A percentile compares a stretch with the other conserved stretches of the same genome.
Conservation (phyloP, 2,329 filamentous ascomycete species). For the Blumeriella jaapii region DNA sequence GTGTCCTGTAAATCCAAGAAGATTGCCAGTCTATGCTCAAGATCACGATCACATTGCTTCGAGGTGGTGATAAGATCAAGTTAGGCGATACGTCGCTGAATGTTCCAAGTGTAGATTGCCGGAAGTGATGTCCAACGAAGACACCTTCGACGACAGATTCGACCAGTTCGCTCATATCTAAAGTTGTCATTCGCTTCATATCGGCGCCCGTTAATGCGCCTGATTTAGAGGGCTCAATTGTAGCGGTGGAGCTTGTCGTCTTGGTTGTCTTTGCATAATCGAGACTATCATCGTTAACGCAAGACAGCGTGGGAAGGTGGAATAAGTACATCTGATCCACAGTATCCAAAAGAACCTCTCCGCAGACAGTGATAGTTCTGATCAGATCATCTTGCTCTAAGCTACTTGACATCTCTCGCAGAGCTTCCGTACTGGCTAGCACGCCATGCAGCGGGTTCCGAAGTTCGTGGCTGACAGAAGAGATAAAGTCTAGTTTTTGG, state of each 20-base stretch:
- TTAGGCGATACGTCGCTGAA: no score
- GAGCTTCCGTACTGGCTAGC: conserved; percentile 38
- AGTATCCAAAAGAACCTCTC: conserved; percentile 39
- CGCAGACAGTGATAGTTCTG: conserved; percentile 37
- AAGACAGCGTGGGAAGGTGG: not conserved
- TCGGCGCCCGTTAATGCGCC: not conserved
- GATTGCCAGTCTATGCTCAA: conserved; percentile 27
- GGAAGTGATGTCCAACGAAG: conserved; percentile 15
- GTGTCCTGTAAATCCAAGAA: conserved; percentile 40
- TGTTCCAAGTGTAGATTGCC: not conserved
- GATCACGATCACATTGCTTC: conserved; percentile 36
- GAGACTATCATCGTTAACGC: conserved; percentile 28
- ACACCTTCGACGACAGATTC: conserved; percentile 21
- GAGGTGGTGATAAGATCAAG: no score
- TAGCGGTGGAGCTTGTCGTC: not conserved
- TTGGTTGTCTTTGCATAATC: conserved; percentile 25
- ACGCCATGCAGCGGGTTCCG: conserved; percentile 49
- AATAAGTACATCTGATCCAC: conserved; percentile 37
- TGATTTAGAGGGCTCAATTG: not conserved
- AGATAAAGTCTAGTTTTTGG: conserved; percentile 45
- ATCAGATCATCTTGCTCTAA: conserved; percentile 33
- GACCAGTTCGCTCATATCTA: conserved; percentile 16
- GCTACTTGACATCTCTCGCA: conserved; percentile 36
- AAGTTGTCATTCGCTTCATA: not conserved
- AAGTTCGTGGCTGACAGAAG: conserved; percentile 49